Conservation (phyloP, 768 basidiomycete genomes). For the Boletales sp. region DNA sequence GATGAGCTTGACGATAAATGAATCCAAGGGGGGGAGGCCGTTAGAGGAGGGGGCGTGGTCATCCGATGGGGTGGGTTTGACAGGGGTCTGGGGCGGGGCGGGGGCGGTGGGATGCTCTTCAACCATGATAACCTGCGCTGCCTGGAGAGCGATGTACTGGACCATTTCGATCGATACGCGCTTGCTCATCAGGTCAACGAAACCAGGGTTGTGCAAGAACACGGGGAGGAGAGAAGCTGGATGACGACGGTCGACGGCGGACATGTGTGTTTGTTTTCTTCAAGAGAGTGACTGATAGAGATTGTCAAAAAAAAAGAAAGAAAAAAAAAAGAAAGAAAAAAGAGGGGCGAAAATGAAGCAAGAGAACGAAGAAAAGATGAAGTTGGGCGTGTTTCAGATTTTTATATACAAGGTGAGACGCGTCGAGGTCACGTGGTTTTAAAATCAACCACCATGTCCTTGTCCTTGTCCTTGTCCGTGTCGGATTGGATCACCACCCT, state of each 20-base stretch:
- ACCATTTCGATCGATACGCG: conserved; percentile 86
- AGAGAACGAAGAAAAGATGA: too few species aligned
- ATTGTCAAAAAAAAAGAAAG: conserved; percentile 22
- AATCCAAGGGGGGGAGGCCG: conserved; percentile 65
- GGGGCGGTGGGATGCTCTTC: conserved; percentile 50
- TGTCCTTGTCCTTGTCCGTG: conserved; percentile 1
- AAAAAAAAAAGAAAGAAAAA: conserved; percentile 8
- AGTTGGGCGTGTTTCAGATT: too few species aligned
- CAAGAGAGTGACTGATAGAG: conserved; percentile 33
- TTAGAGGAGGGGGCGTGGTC: conserved; percentile 28
- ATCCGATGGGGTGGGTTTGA: conserved; percentile 39
- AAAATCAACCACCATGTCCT: conserved; percentile 15
- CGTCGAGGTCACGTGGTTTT: conserved; percentile 28
- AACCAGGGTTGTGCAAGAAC: conserved; percentile 71
- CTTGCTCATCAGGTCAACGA: conserved; percentile 74
- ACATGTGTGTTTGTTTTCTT: conserved; percentile 20
- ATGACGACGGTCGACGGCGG: conserved; percentile 45
- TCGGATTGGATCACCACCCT: conserved; percentile 61
- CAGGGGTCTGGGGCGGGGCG: conserved; percentile 68
- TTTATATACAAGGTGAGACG: conserved; percentile 6
- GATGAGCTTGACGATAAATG: conserved; percentile 82
- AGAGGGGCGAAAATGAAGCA: background rate
- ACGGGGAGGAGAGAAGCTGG: conserved; percentile 82
- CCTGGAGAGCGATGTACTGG: conserved; percentile 75
- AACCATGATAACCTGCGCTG: conserved; percentile 70